Base-by-base conservation (phyloP, 192 early-diverging fungal genomes). In the Entomortierella beljakovae region DNA sequence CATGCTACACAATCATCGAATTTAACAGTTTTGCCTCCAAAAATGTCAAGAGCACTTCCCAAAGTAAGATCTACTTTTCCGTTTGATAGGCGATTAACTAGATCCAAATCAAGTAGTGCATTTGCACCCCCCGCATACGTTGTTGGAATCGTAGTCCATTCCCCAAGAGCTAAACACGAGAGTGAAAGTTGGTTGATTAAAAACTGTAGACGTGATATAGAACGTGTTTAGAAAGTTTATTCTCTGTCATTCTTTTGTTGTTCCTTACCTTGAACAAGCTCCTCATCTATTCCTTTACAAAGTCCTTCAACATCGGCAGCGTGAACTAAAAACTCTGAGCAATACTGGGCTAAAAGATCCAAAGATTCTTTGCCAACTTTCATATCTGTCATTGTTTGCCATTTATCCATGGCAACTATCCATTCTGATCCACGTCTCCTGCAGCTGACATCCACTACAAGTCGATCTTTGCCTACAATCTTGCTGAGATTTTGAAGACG, bases 261-360 rank as follows among this genome's bases (percentile, higher is more conserved):
- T 13, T 8, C 66, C 80, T 63, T 66, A 88, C 89, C 70, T 82
- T 85, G 61, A 0, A 99, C 98, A 28, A 99, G 90, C 9, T 91
- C 89, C 64, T 86, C 81, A 65, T 99, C 98, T 60, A 99, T 94
- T 10, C 98, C 98, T 49, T 92, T 85, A 77, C 96, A 98, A 29
- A 98, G 83, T 4, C 98, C 98, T 70, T 99, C 98, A 29, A 99
- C 97, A 75, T 99, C 97, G 2, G 98, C 96, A 1, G 98, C 98
- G 80, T 99, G 98, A 32, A 99, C 91, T 37, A 99, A 80, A 76
- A 99, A 98, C 85, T 99, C 98, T 40, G 57, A 73, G 25, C 66
- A 77, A 28, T 81, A 59, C 49, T 71, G 51, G 8, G 63, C 53
- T 60, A 82, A 42, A 48, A 85, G 35, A 18, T 50, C 60, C 20